phyloP scores from a whole-genome alignment of 1,284 basidiomycete species.

The Naganishia albida region DNA sequence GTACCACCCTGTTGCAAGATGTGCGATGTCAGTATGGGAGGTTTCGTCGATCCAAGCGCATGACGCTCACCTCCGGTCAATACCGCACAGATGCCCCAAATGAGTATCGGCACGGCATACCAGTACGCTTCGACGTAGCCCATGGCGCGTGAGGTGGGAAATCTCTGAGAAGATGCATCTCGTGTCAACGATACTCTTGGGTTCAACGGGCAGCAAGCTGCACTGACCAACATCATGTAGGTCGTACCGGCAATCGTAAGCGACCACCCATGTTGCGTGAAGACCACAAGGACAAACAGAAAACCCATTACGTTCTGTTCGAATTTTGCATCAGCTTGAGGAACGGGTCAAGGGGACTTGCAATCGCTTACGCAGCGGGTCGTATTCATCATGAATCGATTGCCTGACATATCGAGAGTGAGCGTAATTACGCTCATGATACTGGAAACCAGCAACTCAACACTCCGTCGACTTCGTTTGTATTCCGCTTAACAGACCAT shows the following conservation, averaged over 20 bases:
- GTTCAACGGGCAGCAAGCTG: background rate
- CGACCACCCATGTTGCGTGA: conserved; percentile 12
- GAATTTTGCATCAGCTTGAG: too few relatives aligned
- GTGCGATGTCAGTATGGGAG: background rate
- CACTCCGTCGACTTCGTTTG: background rate
- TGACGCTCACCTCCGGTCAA: conserved; percentile 7
- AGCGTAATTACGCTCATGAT: background rate
- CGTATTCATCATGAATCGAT: background rate
- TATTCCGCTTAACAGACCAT: background rate
- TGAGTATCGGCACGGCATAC: conserved; percentile 3
- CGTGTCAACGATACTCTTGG: background rate
- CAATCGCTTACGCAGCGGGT: background rate
- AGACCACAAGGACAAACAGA: background rate
- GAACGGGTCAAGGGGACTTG: background rate
- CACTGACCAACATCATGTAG: background rate
- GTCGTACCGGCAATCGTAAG: background rate
- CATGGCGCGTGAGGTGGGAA: background rate
- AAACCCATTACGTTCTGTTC: conserved; percentile 5
- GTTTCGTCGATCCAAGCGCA: background rate
- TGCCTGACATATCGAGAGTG: background rate
- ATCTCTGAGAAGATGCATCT: background rate
- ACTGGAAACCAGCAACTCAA: background rate
- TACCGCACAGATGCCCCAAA: background rate
- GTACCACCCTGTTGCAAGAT: background rate
- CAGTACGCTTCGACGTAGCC: conserved; percentile 4